Evolutionary conservation across 2,329 filamentous ascomycete species (phyloP).

Genomic region (Ceratocystis smalleyi): DNA sequence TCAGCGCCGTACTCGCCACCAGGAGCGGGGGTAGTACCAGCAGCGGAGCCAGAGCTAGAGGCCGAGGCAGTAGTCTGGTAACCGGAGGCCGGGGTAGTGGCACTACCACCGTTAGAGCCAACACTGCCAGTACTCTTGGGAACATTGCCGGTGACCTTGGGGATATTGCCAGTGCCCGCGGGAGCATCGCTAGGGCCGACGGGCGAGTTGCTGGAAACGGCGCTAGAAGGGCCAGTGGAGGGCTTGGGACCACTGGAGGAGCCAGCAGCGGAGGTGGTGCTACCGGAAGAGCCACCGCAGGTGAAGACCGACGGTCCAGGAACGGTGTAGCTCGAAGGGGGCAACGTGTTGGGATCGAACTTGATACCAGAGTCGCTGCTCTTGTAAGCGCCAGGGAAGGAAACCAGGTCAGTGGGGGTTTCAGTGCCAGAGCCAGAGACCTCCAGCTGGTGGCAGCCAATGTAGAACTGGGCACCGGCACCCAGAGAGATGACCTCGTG

Average conservation of each 20-base stretch:
- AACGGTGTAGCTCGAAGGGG: conserved; percentile 21
- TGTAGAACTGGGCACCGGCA: conserved; percentile 33
- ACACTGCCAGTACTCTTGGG: neutral
- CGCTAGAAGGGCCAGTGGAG: neutral
- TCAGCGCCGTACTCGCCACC: neutral
- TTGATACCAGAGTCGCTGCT: conserved; percentile 21
- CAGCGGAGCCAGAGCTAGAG: neutral
- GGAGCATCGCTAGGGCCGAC: neutral
- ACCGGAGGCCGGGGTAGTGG: neutral
- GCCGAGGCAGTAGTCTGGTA: neutral
- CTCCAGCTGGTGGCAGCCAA: conserved; percentile 28
- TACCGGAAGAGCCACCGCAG: conserved; percentile 20
- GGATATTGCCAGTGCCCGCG: neutral
- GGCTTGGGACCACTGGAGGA: neutral
- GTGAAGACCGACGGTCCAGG: conserved; percentile 21
- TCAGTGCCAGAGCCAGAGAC: conserved; percentile 24
- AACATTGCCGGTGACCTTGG: neutral
- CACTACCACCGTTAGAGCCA: neutral
- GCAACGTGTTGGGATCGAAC: conserved; percentile 21
- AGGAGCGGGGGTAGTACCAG: neutral
- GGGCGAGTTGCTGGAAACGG: neutral
- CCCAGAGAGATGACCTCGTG: conserved; percentile 46
- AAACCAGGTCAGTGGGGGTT: conserved; percentile 20
- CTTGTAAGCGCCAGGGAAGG: conserved; percentile 23
- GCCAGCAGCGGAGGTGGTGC: neutral